Evolutionary conservation across 1,284 basidiomycete genomes (phyloP).

Genomic region (Cryptococcus depauperatus): DNA sequence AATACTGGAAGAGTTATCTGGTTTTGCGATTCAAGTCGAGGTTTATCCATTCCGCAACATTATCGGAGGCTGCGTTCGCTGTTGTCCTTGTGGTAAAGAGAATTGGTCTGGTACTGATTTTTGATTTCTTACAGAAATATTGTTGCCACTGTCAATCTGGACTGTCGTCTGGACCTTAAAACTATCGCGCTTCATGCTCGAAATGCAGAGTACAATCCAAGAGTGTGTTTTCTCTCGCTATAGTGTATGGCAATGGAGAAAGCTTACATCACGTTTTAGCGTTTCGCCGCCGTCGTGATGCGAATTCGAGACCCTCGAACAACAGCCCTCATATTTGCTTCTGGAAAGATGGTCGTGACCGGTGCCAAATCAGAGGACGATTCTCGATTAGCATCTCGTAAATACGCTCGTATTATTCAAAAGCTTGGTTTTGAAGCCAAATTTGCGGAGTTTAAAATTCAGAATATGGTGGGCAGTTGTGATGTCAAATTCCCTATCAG

Average conservation of each 20-base stretch:
- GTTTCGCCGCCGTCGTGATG: constrained; percentile 99
- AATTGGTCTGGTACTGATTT: constrained; percentile 4
- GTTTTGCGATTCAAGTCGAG: neutral
- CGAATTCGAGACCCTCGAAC: constrained; percentile 99
- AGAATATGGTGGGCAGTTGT: constrained; percentile 97
- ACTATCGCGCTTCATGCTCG: constrained; percentile 96
- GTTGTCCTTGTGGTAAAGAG: neutral
- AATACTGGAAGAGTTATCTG: too few relatives aligned
- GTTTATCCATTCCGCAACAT: too few relatives aligned
- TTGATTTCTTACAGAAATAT: constrained; percentile 60
- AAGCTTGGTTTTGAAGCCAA: constrained; percentile 99
- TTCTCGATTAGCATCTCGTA: constrained; percentile 89
- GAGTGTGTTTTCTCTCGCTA: constrained; percentile 61
- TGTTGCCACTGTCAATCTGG: constrained; percentile 97
- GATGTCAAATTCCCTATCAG: constrained; percentile 99
- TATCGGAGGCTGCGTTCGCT: neutral
- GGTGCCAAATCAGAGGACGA: constrained; percentile 99
- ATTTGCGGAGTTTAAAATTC: constrained; percentile 99
- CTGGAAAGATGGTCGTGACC: constrained; percentile 99
- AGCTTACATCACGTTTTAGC: constrained; percentile 53
- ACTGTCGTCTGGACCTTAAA: constrained; percentile 94
- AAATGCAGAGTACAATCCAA: constrained; percentile 99
- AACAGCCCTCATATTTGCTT: constrained; percentile 97
- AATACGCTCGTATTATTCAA: constrained; percentile 98
- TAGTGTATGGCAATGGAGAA: neutral